These are phyloP conservation scores for Phlyctochytrium planicorne DNA, from an alignment of 192 early-diverging fungal species.

Conservation along the genomic window DNA sequence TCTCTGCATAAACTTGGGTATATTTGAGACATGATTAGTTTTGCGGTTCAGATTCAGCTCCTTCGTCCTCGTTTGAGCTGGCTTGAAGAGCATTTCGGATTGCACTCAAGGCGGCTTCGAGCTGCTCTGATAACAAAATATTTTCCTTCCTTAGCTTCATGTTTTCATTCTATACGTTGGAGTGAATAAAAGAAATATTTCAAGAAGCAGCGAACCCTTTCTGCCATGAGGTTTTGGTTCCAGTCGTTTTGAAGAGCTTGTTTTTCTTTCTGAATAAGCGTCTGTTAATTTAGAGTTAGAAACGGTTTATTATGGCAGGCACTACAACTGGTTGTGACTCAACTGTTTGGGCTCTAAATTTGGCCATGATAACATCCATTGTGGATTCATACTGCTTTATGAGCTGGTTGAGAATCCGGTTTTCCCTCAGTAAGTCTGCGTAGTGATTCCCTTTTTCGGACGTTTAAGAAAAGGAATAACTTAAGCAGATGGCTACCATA, in stretches of 20 bases:
- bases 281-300: slow-evolving; percentile 24
- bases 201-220: slow-evolving; percentile 26
- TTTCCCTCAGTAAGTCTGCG: slow-evolving; percentile 47
- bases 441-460: too few species aligned
- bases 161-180: slow-evolving; percentile 7
- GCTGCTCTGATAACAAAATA: slow-evolving; percentile 11
- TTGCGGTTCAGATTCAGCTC: too few species aligned
- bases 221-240: slow-evolving; percentile 30
- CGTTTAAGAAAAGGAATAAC: slow-evolving; percentile 21
- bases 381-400: slow-evolving; percentile 59
- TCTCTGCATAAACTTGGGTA: too few species aligned
- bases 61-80: too few species aligned
- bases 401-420: slow-evolving; percentile 42
- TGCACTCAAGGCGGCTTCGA: slow-evolving; percentile 23
- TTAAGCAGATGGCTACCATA: slow-evolving; percentile 11
- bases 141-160: slow-evolving; percentile 18
- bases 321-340: too few species aligned
- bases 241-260: slow-evolving; percentile 32
- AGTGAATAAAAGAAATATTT: not conserved
- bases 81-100: slow-evolving; percentile 15
- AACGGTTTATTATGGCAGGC: not conserved
- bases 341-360: slow-evolving; percentile 52
- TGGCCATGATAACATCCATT: slow-evolving; percentile 51
- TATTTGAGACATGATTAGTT: too few species aligned
- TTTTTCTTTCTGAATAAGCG: slow-evolving; percentile 42